Evolutionary conservation across 2,329 filamentous ascomycete genomes (phyloP).

Genomic region (Fusarium sp.): DNA sequence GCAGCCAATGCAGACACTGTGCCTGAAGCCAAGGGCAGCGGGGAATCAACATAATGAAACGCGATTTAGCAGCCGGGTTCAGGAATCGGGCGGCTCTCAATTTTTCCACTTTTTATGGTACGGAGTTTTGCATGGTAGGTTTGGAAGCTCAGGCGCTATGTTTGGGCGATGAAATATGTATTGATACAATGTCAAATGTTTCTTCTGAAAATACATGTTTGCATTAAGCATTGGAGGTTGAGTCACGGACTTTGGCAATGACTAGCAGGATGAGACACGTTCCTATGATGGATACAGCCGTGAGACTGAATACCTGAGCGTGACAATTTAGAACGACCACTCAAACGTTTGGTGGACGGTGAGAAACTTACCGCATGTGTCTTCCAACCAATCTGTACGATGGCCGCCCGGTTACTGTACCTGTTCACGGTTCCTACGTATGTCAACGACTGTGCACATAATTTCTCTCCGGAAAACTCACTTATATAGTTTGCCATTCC

Average conservation of each 20-base stretch:
- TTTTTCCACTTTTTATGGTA: constrained; percentile 11
- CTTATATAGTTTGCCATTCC: constrained; percentile 90
- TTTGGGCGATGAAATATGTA: constrained; percentile 19
- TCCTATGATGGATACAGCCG: constrained; percentile 72
- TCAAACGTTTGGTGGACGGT: neutral
- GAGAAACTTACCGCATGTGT: constrained; percentile 77
- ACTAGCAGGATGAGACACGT: constrained; percentile 73
- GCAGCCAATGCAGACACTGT: neutral
- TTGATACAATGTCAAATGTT: neutral
- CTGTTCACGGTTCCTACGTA: constrained; percentile 74
- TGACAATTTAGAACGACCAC: neutral
- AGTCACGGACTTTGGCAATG: constrained; percentile 53
- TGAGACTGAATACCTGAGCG: constrained; percentile 68
- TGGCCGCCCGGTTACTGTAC: constrained; percentile 80
- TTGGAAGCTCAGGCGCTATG: constrained; percentile 18
- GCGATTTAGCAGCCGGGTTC: neutral
- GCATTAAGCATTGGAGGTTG: constrained; percentile 22
- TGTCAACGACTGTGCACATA: neutral
- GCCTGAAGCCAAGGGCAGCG: constrained; percentile 4
- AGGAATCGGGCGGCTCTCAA: constrained; percentile 7
- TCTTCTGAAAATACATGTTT: constrained; percentile 2
- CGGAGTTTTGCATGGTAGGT: constrained; percentile 18
- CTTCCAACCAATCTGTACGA: constrained; percentile 94
- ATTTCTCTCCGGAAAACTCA: constrained; percentile 51
- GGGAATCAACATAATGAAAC: constrained; percentile 40